These are phyloP conservation scores for Pythium oligandrum DNA, from an alignment of 352 stramenopile genomes.

Conservation along the genomic window DNA sequence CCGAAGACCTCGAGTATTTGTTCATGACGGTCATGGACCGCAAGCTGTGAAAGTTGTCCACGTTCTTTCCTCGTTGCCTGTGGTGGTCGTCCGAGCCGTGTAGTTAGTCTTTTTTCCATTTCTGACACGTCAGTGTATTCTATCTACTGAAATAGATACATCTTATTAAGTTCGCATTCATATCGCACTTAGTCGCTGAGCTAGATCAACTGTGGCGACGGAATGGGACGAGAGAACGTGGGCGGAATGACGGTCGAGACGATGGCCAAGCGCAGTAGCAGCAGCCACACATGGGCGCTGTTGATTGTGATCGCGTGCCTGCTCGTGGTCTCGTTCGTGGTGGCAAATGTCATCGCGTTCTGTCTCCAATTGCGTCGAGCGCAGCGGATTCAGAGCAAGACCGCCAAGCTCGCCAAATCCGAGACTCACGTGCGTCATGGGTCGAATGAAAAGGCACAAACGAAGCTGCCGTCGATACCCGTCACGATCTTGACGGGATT, in stretches of 20 bases:
- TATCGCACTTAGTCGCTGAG: no score
- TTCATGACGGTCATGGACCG: constrained; percentile 15
- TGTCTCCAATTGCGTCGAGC: constrained; percentile 57
- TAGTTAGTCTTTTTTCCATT: background rate
- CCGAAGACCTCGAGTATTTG: constrained; percentile 15
- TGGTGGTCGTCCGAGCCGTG: no score
- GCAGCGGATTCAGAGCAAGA: constrained; percentile 59
- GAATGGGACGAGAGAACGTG: background rate
- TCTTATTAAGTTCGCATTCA: no score
- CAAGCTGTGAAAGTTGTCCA: background rate
- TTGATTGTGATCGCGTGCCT: constrained; percentile 18
- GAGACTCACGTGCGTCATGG: background rate
- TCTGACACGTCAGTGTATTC: no score
- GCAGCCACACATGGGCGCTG: constrained; percentile 22
- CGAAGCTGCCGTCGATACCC: constrained; percentile 76
- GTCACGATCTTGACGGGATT: constrained; percentile 97
- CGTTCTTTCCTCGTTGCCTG: background rate
- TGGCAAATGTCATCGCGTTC: constrained; percentile 66
- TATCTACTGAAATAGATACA: no score
- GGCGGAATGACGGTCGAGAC: background rate
- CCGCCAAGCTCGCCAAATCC: constrained; percentile 25
- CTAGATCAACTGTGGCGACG: no score
- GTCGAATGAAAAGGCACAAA: constrained; percentile 14
- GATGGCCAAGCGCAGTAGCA: constrained; percentile 8
- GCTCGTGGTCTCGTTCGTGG: constrained; percentile 40